These are phyloP conservation scores for Russula olivacea DNA, from an alignment of 768 basidiomycete genomes.

Conservation along the genomic window DNA sequence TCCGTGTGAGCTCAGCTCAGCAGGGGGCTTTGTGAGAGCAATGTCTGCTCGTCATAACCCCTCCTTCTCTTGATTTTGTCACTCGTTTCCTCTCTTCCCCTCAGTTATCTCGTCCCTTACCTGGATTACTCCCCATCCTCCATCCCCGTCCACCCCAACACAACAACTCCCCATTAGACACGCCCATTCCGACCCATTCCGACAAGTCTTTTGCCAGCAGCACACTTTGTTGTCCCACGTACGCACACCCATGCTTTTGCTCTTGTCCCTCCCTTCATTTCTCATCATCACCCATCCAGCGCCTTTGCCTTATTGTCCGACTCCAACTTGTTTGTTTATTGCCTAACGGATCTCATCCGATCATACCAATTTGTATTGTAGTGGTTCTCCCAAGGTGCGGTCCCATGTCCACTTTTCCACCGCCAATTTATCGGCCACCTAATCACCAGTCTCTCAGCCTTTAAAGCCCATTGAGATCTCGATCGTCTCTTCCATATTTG, in stretches of 20 bases:
- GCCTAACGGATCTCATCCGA: conserved; percentile 7
- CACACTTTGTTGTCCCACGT: background rate
- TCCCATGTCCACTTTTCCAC: background rate
- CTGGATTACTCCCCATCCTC: background rate
- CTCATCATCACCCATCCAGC: background rate
- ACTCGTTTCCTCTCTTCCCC: background rate
- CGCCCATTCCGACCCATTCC: too few relatives aligned
- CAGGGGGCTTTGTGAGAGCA: background rate
- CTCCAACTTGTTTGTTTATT: background rate
- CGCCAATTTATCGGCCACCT: background rate
- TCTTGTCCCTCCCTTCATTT: background rate
- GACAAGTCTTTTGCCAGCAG: background rate
- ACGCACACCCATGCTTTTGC: background rate
- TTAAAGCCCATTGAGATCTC: background rate
- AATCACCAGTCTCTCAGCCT: background rate
- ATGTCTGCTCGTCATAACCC: background rate
- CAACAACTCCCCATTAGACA: background rate
- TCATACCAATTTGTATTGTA: conserved; percentile 14
- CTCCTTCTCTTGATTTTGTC: background rate
- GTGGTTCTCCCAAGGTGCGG: conserved; percentile 5
- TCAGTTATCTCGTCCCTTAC: background rate
- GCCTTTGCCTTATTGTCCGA: background rate
- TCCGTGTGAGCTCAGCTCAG: background rate
- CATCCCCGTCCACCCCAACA: background rate
- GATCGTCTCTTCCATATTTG: background rate